Evolutionary conservation across 352 stramenopile genomes (phyloP).

Genomic region (Peronospora tabacina): DNA sequence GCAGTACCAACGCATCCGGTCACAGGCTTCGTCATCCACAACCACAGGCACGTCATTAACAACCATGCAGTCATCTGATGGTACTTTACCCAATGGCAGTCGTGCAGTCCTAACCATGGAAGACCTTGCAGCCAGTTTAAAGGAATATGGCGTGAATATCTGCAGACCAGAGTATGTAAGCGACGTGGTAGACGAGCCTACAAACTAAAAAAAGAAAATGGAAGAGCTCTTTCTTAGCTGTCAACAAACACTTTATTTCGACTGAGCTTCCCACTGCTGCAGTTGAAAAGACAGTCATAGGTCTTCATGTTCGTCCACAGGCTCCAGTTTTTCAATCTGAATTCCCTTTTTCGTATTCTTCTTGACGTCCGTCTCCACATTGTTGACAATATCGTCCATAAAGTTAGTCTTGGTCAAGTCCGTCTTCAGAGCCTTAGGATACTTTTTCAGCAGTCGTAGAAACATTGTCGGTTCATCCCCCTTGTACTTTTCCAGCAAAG

Average conservation of each 20-base stretch:
- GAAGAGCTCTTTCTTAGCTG: slow-evolving; percentile 1
- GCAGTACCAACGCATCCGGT: slow-evolving; percentile 69
- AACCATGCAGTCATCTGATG: slow-evolving; percentile 7
- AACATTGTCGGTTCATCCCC: slow-evolving; percentile 59
- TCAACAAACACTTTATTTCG: background rate
- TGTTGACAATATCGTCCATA: slow-evolving; percentile 30
- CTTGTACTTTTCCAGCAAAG: slow-evolving; percentile 59
- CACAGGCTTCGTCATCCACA: slow-evolving; percentile 21
- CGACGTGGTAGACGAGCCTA: slow-evolving; percentile 37
- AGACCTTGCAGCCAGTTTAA: slow-evolving; percentile 62
- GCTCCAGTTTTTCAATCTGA: slow-evolving; percentile 12
- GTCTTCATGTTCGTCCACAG: slow-evolving; percentile 32
- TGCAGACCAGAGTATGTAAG: slow-evolving; percentile 78
- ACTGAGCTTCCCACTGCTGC: too few species aligned
- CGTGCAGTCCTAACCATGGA: slow-evolving; percentile 63
- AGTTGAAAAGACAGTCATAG: slow-evolving; percentile 10
- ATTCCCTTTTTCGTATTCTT: slow-evolving; percentile 17
- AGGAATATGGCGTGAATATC: slow-evolving; percentile 75
- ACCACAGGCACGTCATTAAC: slow-evolving; percentile 4
- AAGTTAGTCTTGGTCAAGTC: slow-evolving; percentile 44
- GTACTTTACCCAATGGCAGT: slow-evolving; percentile 11
- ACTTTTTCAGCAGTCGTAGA: slow-evolving; percentile 46
- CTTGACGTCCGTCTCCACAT: slow-evolving; percentile 10
- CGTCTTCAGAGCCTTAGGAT: slow-evolving; percentile 44
- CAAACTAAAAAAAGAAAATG: slow-evolving; percentile 2